Conservation (phyloP, 306 rosid species). For the Ochetophila trinervis region DNA sequence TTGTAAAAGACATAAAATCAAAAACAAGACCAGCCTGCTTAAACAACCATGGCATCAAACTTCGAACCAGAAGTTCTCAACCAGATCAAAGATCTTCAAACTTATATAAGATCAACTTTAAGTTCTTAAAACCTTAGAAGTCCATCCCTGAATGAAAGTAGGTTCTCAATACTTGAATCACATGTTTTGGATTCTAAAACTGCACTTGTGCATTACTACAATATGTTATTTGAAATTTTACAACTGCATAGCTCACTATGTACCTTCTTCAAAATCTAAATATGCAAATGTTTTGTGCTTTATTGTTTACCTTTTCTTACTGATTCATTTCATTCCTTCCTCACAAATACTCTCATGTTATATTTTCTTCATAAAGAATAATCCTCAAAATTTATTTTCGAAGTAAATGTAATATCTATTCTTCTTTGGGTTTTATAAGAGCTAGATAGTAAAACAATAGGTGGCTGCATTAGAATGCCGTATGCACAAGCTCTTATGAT, state of each 20-base stretch:
- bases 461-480: no score
- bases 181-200: no score
- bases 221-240: no score
- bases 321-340: background rate
- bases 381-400: background rate
- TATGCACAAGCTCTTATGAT: no score
- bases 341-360: background rate
- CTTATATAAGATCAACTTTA: no score
- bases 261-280: background rate
- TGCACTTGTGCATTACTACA: no score
- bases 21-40: background rate
- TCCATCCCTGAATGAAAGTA: no score
- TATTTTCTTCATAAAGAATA: background rate
- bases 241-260: no score
- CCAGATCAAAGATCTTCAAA: background rate
- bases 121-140: no score
- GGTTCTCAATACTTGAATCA: no score
- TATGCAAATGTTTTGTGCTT: background rate
- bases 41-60: background rate
- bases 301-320: background rate
- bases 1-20: conserved; percentile 20
- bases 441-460: no score
- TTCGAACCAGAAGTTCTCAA: background rate
- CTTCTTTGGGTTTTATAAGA: no score
- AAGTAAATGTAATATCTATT: background rate